Conservation (phyloP, 2,329 filamentous ascomycete species). For the Colletotrichum horii region DNA sequence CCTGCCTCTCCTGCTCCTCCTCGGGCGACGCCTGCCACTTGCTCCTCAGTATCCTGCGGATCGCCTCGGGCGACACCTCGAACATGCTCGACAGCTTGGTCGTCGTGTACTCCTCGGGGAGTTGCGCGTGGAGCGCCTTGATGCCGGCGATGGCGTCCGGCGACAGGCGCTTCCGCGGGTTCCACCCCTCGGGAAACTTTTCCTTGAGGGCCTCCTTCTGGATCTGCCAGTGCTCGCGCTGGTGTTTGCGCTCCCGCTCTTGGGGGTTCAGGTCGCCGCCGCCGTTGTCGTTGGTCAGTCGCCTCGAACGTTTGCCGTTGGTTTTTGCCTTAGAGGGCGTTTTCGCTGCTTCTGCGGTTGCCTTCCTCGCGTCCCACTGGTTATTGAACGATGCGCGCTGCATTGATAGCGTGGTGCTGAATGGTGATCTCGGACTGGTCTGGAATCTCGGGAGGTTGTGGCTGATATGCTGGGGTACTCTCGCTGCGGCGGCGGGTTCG, state of each 20-base stretch:
- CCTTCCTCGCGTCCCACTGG: neutral
- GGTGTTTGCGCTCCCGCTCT: slow-evolving; percentile 17
- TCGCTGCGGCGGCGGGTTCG: slow-evolving; percentile 6
- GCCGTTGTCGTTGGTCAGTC: slow-evolving; percentile 15
- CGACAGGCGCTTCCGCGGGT: slow-evolving; percentile 83
- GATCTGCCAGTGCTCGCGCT: slow-evolving; percentile 67
- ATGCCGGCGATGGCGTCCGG: slow-evolving; percentile 94
- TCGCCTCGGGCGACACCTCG: slow-evolving; percentile 83
- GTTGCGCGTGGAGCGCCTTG: slow-evolving; percentile 77
- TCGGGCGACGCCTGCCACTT: slow-evolving; percentile 71
- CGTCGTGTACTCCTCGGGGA: slow-evolving; percentile 80
- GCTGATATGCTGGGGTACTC: neutral
- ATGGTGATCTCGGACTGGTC: neutral
- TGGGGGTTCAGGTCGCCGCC: slow-evolving; percentile 29
- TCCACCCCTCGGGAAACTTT: slow-evolving; percentile 86
- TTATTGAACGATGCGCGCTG: neutral
- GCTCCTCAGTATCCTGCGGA: slow-evolving; percentile 83
- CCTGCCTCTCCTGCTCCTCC: slow-evolving; percentile 62
- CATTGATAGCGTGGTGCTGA: neutral
- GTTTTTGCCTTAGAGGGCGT: neutral
- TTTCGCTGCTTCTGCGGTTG: neutral
- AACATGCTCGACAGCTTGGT: slow-evolving; percentile 77
- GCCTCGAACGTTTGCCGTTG: neutral
- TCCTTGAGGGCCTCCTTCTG: slow-evolving; percentile 77
- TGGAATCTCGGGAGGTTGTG: neutral